These are phyloP conservation scores for Populus ilicifolia DNA, from an alignment of 345 rosid species.

Conservation along the genomic window DNA sequence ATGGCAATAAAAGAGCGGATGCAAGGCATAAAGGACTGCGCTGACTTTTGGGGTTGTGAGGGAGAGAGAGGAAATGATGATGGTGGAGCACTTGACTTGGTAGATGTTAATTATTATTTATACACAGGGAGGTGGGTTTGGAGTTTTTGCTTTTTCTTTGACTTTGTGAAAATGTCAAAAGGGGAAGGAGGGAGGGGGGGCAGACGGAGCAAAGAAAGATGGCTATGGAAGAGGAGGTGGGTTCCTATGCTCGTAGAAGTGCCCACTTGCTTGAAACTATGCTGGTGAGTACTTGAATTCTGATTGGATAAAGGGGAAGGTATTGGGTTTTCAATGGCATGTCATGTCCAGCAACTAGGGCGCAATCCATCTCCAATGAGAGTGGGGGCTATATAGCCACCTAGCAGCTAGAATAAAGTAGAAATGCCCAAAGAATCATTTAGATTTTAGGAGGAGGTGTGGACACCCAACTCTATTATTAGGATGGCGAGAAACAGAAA, in stretches of 20 bases:
- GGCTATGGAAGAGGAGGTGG: constrained; percentile 5
- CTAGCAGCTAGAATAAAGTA: constrained; percentile 2
- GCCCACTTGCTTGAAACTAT: constrained; percentile 7
- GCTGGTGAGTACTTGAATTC: constrained; percentile 14
- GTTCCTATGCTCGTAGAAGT: constrained; percentile 10
- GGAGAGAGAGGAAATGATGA: constrained; percentile 19
- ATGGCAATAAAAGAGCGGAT: constrained; percentile 30
- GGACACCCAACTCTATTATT: neutral
- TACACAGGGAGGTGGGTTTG: constrained; percentile 21
- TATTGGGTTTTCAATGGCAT: neutral
- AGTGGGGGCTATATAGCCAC: constrained; percentile 6
- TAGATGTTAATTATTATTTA: constrained; percentile 43
- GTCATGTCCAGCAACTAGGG: constrained; percentile 4
- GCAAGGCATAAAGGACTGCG: constrained; percentile 51
- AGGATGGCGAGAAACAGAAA: neutral
- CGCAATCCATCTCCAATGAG: neutral
- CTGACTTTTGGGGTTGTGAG: constrained; percentile 50
- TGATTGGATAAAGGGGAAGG: constrained; percentile 15
- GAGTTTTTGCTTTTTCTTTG: constrained; percentile 44
- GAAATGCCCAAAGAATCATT: neutral
- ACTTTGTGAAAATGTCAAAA: constrained; percentile 60
- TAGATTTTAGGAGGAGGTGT: neutral
- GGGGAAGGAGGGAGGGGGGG: constrained; percentile 20
- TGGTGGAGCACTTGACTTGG: constrained; percentile 49
- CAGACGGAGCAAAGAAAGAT: constrained; percentile 3